These are phyloP conservation scores for Punctularia strigosozonata DNA, from an alignment of 768 basidiomycete species.

Conservation along the genomic window DNA sequence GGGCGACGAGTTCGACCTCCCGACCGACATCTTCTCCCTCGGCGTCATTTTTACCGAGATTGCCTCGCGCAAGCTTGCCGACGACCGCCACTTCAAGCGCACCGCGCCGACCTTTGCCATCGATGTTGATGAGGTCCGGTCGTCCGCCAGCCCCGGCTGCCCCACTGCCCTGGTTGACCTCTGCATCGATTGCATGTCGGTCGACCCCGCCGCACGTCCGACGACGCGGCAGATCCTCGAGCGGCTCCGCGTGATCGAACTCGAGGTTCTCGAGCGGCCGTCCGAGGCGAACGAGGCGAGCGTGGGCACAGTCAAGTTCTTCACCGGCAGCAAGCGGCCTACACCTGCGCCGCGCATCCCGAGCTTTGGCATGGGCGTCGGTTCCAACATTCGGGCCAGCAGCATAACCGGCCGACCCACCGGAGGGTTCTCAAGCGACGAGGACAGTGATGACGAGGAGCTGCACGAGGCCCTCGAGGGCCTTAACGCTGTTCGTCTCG, in stretches of 20 bases:
- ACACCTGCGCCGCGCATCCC: conserved; percentile 63
- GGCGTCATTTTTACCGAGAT: conserved; percentile 94
- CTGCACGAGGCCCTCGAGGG: conserved; percentile 47
- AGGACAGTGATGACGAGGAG: conserved; percentile 60
- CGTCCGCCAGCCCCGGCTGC: conserved; percentile 58
- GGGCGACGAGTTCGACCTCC: conserved; percentile 85
- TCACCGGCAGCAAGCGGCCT: conserved; percentile 56
- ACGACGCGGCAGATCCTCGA: conserved; percentile 71
- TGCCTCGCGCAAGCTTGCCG: conserved; percentile 71
- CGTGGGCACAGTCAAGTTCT: conserved; percentile 77
- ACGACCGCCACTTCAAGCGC: conserved; percentile 69
- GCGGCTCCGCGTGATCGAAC: conserved; percentile 69
- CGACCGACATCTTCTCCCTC: conserved; percentile 91
- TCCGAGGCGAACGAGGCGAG: conserved; percentile 59
- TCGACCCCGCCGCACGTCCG: conserved; percentile 59
- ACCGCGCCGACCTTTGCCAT: conserved; percentile 70
- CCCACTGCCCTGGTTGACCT: conserved; percentile 70
- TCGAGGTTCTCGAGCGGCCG: conserved; percentile 62
- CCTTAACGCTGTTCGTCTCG: conserved; percentile 38
- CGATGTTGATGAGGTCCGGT: conserved; percentile 60
- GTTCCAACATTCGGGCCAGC: conserved; percentile 36
- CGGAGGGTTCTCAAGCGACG: conserved; percentile 26
- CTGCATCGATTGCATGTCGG: conserved; percentile 63
- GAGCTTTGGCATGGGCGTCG: conserved; percentile 70
- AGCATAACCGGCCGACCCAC: no score